These are phyloP conservation scores for Jatropha podagrica DNA, from an alignment of 441 rosid genomes.

Conservation along the genomic window DNA sequence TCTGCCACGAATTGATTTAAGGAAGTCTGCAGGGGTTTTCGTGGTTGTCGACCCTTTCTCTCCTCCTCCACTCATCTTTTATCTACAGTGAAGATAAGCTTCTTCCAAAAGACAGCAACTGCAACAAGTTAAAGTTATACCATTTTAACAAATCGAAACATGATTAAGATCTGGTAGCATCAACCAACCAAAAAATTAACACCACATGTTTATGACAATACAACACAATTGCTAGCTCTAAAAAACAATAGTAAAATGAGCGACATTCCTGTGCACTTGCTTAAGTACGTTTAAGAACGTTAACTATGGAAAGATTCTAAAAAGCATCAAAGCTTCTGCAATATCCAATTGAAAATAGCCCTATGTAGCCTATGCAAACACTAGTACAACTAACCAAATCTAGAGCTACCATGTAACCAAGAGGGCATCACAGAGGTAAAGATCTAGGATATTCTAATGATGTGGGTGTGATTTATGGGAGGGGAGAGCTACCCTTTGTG, in stretches of 20 bases:
- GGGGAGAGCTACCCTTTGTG: background rate
- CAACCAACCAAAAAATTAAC: background rate
- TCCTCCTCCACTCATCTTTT: constrained; percentile 37
- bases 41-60: constrained; percentile 70
- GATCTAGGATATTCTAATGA: too few species aligned
- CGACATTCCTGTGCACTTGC: background rate
- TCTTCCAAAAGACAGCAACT: background rate
- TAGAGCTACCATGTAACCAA: background rate
- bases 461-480: background rate
- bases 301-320: background rate
- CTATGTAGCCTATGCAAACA: background rate
- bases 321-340: background rate
- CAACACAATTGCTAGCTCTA: too few species aligned
- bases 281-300: background rate
- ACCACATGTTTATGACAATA: too few species aligned
- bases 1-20: constrained; percentile 90
- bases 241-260: background rate
- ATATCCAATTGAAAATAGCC: background rate
- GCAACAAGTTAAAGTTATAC: background rate
- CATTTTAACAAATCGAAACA: background rate
- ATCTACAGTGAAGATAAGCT: constrained; percentile 2
- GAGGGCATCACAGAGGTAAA: too few species aligned
- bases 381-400: background rate
- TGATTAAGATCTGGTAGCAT: background rate
- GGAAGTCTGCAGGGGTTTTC: constrained; percentile 93